phyloP scores from a whole-genome alignment of 306 rosid genomes.

The Sechiopsis laciniata region DNA sequence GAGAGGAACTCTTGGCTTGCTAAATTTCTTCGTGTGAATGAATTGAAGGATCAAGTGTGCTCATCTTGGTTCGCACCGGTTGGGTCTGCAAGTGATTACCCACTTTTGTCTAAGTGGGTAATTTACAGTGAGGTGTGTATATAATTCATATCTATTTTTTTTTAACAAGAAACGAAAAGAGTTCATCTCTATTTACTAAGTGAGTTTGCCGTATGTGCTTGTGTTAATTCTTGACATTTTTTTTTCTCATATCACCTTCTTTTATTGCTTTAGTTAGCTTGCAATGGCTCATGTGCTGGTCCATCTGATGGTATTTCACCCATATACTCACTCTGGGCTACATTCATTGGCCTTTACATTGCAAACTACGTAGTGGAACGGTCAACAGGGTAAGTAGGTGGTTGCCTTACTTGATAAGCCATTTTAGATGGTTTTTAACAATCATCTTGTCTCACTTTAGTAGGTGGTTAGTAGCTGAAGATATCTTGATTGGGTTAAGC shows the following conservation, averaged over 20 bases:
- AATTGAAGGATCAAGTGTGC: constrained; percentile 87
- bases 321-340: constrained; percentile 94
- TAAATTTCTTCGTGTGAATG: constrained; percentile 72
- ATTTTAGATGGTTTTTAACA: neutral
- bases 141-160: constrained; percentile 17
- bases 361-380: constrained; percentile 95
- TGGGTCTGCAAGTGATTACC: constrained; percentile 96
- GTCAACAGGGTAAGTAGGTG: constrained; percentile 80
- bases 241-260: constrained; percentile 23
- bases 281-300: constrained; percentile 83
- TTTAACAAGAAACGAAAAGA: neutral
- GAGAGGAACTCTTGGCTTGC: constrained; percentile 78
- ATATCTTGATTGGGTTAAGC: constrained; percentile 7
- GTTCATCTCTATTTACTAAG: constrained; percentile 20
- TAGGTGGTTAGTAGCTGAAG: neutral
- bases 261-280: constrained; percentile 58
- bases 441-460: neutral
- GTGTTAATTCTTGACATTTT: constrained; percentile 10
- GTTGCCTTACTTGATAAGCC: neutral
- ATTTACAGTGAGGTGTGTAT: constrained; percentile 85
- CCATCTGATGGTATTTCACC: constrained; percentile 88
- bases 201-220: neutral
- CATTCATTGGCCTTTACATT: constrained; percentile 91
- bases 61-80: constrained; percentile 99
- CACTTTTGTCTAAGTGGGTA: constrained; percentile 95